phyloP scores from a whole-genome alignment of 2,329 filamentous ascomycete genomes.

The Pseudogymnoascus sp. region DNA sequence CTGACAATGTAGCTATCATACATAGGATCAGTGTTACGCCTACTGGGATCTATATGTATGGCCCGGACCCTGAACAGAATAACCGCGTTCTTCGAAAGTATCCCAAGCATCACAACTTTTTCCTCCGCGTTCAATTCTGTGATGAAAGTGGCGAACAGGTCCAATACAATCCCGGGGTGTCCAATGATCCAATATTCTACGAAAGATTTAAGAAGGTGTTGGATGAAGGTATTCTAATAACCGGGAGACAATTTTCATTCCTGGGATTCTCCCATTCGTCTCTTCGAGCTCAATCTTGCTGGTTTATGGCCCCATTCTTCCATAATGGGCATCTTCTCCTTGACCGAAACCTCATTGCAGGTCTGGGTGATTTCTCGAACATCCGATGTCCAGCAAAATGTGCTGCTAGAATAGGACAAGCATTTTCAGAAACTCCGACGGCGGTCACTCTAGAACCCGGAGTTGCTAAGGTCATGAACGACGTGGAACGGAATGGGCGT shows the following conservation, averaged over 20 bases:
- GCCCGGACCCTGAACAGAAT: constrained; percentile 58
- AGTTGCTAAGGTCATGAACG: constrained; percentile 35
- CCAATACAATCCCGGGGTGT: constrained; percentile 46
- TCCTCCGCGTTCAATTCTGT: constrained; percentile 63
- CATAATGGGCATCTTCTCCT: constrained; percentile 26
- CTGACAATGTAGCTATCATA: constrained; percentile 22
- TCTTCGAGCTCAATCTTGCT: constrained; percentile 61
- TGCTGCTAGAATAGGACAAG: constrained; percentile 53
- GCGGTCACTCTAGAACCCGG: constrained; percentile 43
- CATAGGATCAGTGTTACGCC: constrained; percentile 45
- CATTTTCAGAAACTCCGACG: constrained; percentile 68
- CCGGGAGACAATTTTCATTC: constrained; percentile 56
- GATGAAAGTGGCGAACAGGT: constrained; percentile 67
- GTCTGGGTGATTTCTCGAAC: constrained; percentile 42
- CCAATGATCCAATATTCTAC: constrained; percentile 45
- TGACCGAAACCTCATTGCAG: constrained; percentile 35
- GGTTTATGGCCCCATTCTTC: constrained; percentile 52
- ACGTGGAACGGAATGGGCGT: constrained; percentile 47
- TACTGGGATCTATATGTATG: constrained; percentile 47
- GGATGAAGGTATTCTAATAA: constrained; percentile 52
- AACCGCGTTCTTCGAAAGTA: constrained; percentile 68
- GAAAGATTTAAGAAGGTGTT: constrained; percentile 56
- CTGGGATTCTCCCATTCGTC: constrained; percentile 77
- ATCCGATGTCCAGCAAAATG: constrained; percentile 50
- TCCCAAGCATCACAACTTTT: constrained; percentile 50